Base-by-base conservation (phyloP, 2,329 filamentous ascomycete genomes). In the Fusarium sacchari region DNA sequence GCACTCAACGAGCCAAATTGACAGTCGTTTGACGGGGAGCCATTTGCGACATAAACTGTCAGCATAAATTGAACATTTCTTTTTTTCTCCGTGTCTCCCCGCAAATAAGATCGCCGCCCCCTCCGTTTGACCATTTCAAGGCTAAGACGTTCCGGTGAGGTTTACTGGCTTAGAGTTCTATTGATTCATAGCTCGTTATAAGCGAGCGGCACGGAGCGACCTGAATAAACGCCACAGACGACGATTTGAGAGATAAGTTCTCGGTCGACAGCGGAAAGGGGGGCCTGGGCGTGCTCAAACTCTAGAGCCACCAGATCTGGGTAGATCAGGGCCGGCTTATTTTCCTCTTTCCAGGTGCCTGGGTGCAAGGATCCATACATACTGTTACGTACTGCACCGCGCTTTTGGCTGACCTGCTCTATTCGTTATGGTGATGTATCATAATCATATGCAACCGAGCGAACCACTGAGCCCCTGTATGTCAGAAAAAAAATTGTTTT, bases 381-480 rank as follows among this genome's bases (percentile, higher is more conserved):
- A 7, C 40, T 44, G n/a, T 67, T 68, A 69, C 65, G 58, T 59
- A 52, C 34, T 18, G n/a, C 6, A 12, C n/a, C 11, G 18, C 22
- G 43, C 43, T 28, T n/a, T 44, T 22, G 34, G 32, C 4, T 39
- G 22, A 66, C 64, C 60, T 67, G 32, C 64, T 65, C 26, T 20
- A 59, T 67, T 50, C 20, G 50, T 60, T 17, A 18, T 42, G 53
- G 24, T 61, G 32, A 56, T 50, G 37, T 67, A 49, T 68, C 56
- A 60, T 59, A 47, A 40, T 66, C 63, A 60, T 67, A 62, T 63
- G 43, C 15, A 39, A 24, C 53, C 39, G 61, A 47, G 56, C 47
- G 46, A 56, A 22, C 43, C 39, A 26, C 2, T 20, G 13, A n/a
- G 18, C 28, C 64, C 59, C 32, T 69, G 65, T 39, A 55, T 44